Percentiles rank a stretch among this genome's conserved stretches.
phyloP scores from a whole-genome alignment of 2,329 filamentous ascomycete genomes.

The Fusarium nelsonii region DNA sequence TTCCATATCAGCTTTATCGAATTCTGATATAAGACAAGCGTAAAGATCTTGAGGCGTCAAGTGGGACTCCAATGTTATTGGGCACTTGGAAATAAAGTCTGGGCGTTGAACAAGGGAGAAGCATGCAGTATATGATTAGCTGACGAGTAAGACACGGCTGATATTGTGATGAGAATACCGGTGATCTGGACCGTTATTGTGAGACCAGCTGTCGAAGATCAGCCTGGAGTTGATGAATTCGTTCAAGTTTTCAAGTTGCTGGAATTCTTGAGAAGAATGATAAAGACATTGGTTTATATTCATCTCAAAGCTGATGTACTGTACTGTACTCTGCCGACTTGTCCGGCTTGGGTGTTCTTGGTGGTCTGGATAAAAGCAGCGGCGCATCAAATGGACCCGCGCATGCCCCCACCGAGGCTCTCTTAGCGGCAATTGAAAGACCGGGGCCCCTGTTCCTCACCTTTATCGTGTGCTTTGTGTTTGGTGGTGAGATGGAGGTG shows the following conservation, averaged over 20 bases:
- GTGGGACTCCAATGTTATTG: conserved; percentile 12
- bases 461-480: conserved; percentile 3
- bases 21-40: conserved; percentile 5
- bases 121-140: conserved; percentile 22
- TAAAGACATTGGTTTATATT: background rate
- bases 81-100: conserved; percentile 18
- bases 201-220: background rate
- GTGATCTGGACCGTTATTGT: conserved; percentile 16
- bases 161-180: background rate
- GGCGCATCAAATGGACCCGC: conserved; percentile 32
- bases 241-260: too few relatives aligned
- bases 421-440: conserved; percentile 42
- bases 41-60: conserved; percentile 22
- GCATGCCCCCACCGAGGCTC: conserved; percentile 38
- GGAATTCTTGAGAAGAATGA: background rate
- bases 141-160: conserved; percentile 25
- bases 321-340: conserved; percentile 23
- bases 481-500: conserved; percentile 4
- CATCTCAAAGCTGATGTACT: background rate
- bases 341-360: conserved; percentile 34
- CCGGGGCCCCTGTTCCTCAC: conserved; percentile 24
- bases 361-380: conserved; percentile 38
- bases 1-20: background rate
- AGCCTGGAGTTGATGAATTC: too few relatives aligned
- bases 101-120: conserved; percentile 26